A percentile compares a stretch with the other conserved stretches of the same genome.
Evolutionary conservation across 345 rosid species (phyloP).

Genomic region (Dimocarpus longan): DNA sequence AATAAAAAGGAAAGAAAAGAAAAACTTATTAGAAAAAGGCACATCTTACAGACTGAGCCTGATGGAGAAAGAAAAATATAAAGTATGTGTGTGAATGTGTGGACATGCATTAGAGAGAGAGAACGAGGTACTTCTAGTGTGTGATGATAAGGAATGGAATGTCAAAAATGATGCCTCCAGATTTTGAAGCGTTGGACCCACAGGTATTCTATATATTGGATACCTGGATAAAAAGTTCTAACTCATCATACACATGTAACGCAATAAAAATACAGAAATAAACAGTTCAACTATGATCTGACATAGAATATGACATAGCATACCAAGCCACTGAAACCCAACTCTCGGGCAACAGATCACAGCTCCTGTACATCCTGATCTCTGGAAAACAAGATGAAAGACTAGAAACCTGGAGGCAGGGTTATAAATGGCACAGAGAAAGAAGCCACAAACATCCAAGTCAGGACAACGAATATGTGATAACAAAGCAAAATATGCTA

Average conservation of each 20-base stretch:
- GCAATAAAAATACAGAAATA: constrained; percentile 3
- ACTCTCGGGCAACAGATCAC: constrained; percentile 75
- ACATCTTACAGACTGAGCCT: background rate
- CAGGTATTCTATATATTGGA: constrained; percentile 86
- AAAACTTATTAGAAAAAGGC: background rate
- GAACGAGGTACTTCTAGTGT: constrained; percentile 43
- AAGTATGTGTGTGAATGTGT: too few relatives aligned
- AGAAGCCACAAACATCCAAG: constrained; percentile 5
- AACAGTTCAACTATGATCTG: constrained; percentile 5
- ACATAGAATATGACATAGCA: constrained; percentile 17
- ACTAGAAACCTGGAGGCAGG: constrained; percentile 48
- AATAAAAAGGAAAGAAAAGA: too few relatives aligned
- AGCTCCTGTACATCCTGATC: constrained; percentile 62
- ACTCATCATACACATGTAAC: constrained; percentile 8
- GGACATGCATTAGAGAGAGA: constrained; percentile 4
- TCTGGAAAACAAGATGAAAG: constrained; percentile 64
- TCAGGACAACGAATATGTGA: constrained; percentile 11
- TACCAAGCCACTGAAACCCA: constrained; percentile 94
- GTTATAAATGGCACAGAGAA: background rate
- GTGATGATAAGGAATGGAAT: constrained; percentile 71
- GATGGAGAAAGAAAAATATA: background rate
- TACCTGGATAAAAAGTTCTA: constrained; percentile 54
- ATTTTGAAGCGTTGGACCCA: constrained; percentile 70
- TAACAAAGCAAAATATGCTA: background rate
- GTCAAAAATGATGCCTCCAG: constrained; percentile 82